A percentile compares a stretch with the other conserved stretches of the same genome.
These are phyloP conservation scores for Diaporthe citrichinensis DNA, from an alignment of 2,329 filamentous ascomycete genomes.

Conservation along the genomic window DNA sequence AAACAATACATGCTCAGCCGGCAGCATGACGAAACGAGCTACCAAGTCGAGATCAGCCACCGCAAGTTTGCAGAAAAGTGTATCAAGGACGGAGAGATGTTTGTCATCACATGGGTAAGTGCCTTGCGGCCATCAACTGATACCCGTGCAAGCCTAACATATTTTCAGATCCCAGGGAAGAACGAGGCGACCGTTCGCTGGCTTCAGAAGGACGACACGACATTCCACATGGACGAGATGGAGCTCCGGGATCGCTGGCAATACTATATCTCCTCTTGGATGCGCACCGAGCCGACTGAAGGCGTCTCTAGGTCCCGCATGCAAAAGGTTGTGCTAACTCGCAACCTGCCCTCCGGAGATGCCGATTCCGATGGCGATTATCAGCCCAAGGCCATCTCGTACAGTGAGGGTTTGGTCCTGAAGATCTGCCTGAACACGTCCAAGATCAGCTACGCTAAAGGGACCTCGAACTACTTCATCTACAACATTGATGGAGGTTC, in stretches of 20 bases:
- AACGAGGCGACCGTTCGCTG: constrained; percentile 80
- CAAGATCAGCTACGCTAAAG: constrained; percentile 82
- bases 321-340: constrained; percentile 77
- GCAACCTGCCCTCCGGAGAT: constrained; percentile 76
- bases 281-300: constrained; percentile 89
- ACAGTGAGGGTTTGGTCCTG: constrained; percentile 77
- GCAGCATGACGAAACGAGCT: constrained; percentile 86
- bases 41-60: constrained; percentile 89
- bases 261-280: constrained; percentile 94
- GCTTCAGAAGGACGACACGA: constrained; percentile 77
- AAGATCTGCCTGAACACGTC: constrained; percentile 84
- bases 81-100: constrained; percentile 92
- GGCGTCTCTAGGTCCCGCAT: constrained; percentile 77
- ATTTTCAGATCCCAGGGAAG: constrained; percentile 73
- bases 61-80: constrained; percentile 94
- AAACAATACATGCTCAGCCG: constrained; percentile 88
- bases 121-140: not conserved
- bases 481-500: constrained; percentile 79
- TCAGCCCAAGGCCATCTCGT: constrained; percentile 72
- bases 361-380: constrained; percentile 74
- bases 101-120: constrained; percentile 91
- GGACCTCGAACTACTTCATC: constrained; percentile 78
- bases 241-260: constrained; percentile 89
- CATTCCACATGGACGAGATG: constrained; percentile 91
- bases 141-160: constrained; percentile 28